These are phyloP conservation scores for Ophiostoma ips DNA, from an alignment of 2,329 filamentous ascomycete genomes.

Conservation along the genomic window DNA sequence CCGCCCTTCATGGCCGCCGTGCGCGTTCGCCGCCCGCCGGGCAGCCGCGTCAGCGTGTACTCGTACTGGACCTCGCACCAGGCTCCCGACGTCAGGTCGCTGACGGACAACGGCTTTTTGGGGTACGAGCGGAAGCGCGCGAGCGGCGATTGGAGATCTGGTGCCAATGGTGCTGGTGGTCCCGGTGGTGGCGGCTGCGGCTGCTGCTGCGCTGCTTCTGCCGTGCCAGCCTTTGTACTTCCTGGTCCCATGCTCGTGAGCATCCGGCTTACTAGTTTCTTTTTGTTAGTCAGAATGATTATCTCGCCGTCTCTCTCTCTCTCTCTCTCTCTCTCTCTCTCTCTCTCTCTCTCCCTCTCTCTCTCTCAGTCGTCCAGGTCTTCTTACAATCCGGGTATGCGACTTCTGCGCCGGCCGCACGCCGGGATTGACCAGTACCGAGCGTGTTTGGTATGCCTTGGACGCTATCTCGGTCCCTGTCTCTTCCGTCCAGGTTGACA, in stretches of 20 bases:
- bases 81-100: slow-evolving; percentile 73
- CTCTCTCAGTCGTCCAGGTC: no score
- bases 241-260: neutral
- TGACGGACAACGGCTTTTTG: slow-evolving; percentile 69
- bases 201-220: neutral
- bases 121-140: slow-evolving; percentile 67
- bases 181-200: neutral
- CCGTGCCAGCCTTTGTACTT: no score
- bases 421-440: neutral
- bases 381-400: slow-evolving; percentile 40
- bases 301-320: neutral
- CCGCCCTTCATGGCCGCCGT: slow-evolving; percentile 79
- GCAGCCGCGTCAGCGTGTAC: slow-evolving; percentile 63
- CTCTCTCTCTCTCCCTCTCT: no score
- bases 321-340: neutral
- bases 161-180: slow-evolving; percentile 15
- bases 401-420: slow-evolving; percentile 15
- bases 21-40: slow-evolving; percentile 55
- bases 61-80: slow-evolving; percentile 96
- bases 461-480: no score
- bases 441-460: neutral
- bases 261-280: neutral
- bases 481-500: neutral
- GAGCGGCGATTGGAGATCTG: slow-evolving; percentile 38
- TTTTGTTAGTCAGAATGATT: slow-evolving; percentile 48